phyloP scores from a whole-genome alignment of 495 filamentous ascomycete species.

The Haplographium delicatum region DNA sequence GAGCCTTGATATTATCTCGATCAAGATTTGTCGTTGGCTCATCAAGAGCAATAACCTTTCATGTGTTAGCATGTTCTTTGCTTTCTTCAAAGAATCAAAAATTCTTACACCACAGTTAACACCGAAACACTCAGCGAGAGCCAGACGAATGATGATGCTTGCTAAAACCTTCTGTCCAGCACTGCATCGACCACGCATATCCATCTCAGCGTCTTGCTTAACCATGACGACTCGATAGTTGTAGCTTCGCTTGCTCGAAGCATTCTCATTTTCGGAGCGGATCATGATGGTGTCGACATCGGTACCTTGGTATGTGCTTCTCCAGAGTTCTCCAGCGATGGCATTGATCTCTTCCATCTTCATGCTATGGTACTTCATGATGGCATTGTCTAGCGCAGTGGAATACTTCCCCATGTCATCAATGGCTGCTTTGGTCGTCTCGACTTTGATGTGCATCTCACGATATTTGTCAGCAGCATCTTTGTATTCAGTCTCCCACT shows the following conservation, averaged over 20 bases:
- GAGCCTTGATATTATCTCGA: conserved; percentile 82
- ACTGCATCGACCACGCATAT: conserved; percentile 97
- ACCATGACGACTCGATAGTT: conserved; percentile 99
- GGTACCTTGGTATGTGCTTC: conserved; percentile 91
- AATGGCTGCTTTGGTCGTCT: conserved; percentile 87
- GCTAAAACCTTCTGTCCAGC: conserved; percentile 95
- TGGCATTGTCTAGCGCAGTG: conserved; percentile 81
- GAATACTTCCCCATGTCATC: conserved; percentile 82
- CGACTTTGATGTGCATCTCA: conserved; percentile 83
- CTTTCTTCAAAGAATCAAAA: neutral
- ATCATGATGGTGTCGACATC: conserved; percentile 97
- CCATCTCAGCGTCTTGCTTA: conserved; percentile 95
- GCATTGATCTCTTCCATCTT: conserved; percentile 99
- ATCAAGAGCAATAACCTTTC: conserved; percentile 81
- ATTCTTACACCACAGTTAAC: conserved; percentile 72
- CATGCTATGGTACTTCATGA: conserved; percentile 90
- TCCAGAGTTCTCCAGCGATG: conserved; percentile 93
- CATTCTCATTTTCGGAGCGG: conserved; percentile 73
- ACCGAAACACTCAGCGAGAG: conserved; percentile 94
- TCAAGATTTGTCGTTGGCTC: conserved; percentile 98
- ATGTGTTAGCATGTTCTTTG: conserved; percentile 11
- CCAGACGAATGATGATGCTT: conserved; percentile 95
- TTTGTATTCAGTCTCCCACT: conserved; percentile 85
- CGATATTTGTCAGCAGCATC: conserved; percentile 78
- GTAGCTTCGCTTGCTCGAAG: conserved; percentile 75